These are phyloP conservation scores for Bothriochloa decipiens DNA, from an alignment of 176 grass and related monocot species.

Conservation along the genomic window DNA sequence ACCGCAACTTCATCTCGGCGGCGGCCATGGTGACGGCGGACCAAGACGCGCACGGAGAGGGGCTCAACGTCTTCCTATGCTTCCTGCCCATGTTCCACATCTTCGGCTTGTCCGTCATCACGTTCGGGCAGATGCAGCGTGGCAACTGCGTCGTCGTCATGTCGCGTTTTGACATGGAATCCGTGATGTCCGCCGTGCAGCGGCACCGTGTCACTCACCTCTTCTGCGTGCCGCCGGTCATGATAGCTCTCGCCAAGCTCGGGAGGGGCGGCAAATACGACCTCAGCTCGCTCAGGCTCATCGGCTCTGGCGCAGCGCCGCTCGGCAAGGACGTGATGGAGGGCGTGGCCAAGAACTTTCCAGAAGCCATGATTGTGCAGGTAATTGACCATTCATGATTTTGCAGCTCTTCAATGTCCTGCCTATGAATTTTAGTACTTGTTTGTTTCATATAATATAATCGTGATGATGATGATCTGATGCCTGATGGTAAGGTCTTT, in stretches of 20 bases:
- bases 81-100: slow-evolving; percentile 99
- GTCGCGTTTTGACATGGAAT: slow-evolving; percentile 71
- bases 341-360: slow-evolving; percentile 70
- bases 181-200: slow-evolving; percentile 60
- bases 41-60: slow-evolving; percentile 69
- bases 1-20: slow-evolving; percentile 78
- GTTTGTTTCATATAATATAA: neutral
- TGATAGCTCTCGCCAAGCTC: slow-evolving; percentile 86
- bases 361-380: slow-evolving; percentile 59
- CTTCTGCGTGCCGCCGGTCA: slow-evolving; percentile 88
- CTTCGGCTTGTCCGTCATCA: slow-evolving; percentile 75
- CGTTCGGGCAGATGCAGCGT: slow-evolving; percentile 71
- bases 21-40: slow-evolving; percentile 62
- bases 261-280: slow-evolving; percentile 64
- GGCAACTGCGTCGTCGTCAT: slow-evolving; percentile 74
- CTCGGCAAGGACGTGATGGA: slow-evolving; percentile 95
- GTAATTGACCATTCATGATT: slow-evolving; percentile 28
- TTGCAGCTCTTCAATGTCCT: neutral
- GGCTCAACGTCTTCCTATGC: slow-evolving; percentile 79
- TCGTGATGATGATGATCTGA: neutral
- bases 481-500: neutral
- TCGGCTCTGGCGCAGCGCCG: slow-evolving; percentile 86
- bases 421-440: neutral
- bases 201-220: slow-evolving; percentile 62
- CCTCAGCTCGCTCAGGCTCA: slow-evolving; percentile 67